phyloP scores from a whole-genome alignment of 495 filamentous ascomycete species.

The Neurospora sp. region DNA sequence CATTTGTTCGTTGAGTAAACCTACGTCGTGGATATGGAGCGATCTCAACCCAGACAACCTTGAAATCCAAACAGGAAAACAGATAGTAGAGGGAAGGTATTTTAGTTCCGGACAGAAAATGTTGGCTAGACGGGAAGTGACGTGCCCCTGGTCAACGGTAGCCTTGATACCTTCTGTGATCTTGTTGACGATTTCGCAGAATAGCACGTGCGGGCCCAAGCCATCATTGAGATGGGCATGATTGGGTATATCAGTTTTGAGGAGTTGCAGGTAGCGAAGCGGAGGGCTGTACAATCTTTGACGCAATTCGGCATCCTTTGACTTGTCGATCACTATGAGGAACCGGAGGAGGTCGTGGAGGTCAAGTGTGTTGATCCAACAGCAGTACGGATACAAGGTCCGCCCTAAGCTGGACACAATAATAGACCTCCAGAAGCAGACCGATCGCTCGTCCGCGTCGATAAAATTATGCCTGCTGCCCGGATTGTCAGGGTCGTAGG shows the following conservation, averaged over 20 bases:
- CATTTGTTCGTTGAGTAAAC: constrained; percentile 40
- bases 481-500: constrained; percentile 13
- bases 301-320: constrained; percentile 11
- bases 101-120: constrained; percentile 18
- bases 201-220: constrained; percentile 12
- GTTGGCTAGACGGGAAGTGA: constrained; percentile 35
- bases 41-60: constrained; percentile 26
- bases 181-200: constrained; percentile 17
- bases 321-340: constrained; percentile 15
- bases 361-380: constrained; percentile 54
- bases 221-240: background rate
- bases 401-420: constrained; percentile 52
- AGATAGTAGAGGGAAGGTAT: constrained; percentile 12
- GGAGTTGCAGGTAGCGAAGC: constrained; percentile 27
- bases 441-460: constrained; percentile 33
- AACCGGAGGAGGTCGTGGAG: constrained; percentile 45
- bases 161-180: constrained; percentile 25
- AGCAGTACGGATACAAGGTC: constrained; percentile 59
- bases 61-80: constrained; percentile 26
- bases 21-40: constrained; percentile 48
- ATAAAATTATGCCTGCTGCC: constrained; percentile 4
- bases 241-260: background rate
- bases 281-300: constrained; percentile 41
- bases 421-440: constrained; percentile 58
- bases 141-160: constrained; percentile 20